Evolutionary conservation across 2,329 filamentous ascomycete genomes (phyloP).

Genomic region (Magnaporthiopsis incrustans): DNA sequence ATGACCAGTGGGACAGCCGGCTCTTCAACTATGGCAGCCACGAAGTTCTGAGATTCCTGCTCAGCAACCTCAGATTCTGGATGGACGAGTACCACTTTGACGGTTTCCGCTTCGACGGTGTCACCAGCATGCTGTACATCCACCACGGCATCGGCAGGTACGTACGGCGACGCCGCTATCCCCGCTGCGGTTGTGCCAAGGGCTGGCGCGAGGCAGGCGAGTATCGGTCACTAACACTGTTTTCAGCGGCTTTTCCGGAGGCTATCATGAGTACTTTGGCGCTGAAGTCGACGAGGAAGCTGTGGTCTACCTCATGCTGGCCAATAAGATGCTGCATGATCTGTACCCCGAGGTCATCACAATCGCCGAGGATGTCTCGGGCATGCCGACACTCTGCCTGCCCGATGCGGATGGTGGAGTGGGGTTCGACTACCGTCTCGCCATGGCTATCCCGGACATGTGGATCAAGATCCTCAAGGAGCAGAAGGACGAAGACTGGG

Average conservation of each 20-base stretch:
- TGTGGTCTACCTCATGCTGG: constrained; percentile 89
- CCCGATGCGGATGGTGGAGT: constrained; percentile 79
- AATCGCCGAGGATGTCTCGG: constrained; percentile 93
- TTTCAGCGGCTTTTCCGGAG: constrained; percentile 81
- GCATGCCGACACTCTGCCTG: constrained; percentile 95
- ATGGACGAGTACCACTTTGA: constrained; percentile 98
- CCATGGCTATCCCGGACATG: constrained; percentile 97
- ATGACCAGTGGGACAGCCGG: constrained; percentile 93
- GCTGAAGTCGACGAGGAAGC: constrained; percentile 84
- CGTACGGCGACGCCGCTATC: constrained; percentile 27
- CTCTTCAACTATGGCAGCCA: constrained; percentile 96
- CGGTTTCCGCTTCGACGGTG: constrained; percentile 94
- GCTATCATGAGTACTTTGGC: constrained; percentile 98
- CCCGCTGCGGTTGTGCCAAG: not conserved
- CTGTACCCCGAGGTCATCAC: constrained; percentile 84
- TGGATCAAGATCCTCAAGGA: constrained; percentile 99
- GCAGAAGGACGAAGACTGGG: constrained; percentile 83
- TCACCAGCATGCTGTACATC: constrained; percentile 94
- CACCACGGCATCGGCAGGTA: constrained; percentile 97
- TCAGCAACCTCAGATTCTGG: constrained; percentile 96
- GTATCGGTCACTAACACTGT: not conserved
- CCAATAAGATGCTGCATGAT: constrained; percentile 91
- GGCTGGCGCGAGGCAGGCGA: not conserved
- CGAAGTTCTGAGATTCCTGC: constrained; percentile 88
- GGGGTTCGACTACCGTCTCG: constrained; percentile 93